Percentiles rank a stretch among this genome's conserved stretches.
These are phyloP conservation scores for Mortierella claussenii DNA, from an alignment of 192 early-diverging fungal genomes.

Conservation along the genomic window DNA sequence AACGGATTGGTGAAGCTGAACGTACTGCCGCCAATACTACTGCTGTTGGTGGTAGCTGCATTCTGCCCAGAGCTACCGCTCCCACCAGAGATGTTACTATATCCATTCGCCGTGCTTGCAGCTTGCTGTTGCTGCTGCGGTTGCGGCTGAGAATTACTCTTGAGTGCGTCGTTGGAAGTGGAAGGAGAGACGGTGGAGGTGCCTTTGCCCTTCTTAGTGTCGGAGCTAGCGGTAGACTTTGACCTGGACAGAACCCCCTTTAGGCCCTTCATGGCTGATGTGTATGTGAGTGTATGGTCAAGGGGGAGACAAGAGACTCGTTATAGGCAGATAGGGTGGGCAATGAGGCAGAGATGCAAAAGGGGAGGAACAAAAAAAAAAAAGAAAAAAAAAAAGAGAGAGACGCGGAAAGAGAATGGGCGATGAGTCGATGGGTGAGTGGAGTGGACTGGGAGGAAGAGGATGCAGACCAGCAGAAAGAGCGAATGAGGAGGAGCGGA, in stretches of 20 bases:
- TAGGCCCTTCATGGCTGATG: conserved; percentile 49
- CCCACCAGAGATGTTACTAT: no score
- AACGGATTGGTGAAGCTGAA: conserved; percentile 5
- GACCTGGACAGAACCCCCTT: conserved; percentile 42
- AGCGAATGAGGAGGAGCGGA: neutral
- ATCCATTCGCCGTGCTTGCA: no score
- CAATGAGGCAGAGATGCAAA: neutral
- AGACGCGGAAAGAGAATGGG: neutral
- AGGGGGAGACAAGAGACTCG: neutral
- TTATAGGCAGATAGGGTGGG: neutral
- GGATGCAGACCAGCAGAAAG: neutral
- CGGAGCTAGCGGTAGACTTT: conserved; percentile 23
- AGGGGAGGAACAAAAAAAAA: neutral
- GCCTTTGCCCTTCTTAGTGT: conserved; percentile 13
- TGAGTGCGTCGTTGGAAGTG: neutral
- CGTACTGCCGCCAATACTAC: neutral
- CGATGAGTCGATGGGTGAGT: neutral
- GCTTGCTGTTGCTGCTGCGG: no score
- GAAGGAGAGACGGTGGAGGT: neutral
- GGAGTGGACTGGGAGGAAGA: neutral
- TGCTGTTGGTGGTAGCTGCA: no score
- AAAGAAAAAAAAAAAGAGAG: conserved; percentile 8
- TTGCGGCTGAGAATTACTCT: no score
- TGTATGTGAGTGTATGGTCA: neutral
- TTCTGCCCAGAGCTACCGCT: no score